Base-by-base conservation (phyloP, 2,329 filamentous ascomycete genomes). In the Apiospora hydei region DNA sequence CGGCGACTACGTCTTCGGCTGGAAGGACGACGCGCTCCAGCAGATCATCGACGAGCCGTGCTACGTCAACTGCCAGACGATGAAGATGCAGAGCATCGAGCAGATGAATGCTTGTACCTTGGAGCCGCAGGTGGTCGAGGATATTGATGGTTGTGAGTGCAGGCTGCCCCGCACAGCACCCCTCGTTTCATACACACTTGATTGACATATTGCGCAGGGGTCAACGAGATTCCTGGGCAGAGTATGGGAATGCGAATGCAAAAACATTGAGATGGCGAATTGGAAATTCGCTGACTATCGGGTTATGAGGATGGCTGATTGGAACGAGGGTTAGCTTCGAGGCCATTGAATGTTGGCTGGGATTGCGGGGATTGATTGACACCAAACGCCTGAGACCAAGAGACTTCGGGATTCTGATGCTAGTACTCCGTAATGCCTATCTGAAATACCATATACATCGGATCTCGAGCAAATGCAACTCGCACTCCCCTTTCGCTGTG, bases 11-110 rank as follows among this genome's bases (percentile, higher is more conserved):
- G 67, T 72, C 41, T 72, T 72, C 51, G 71, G 71, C 13, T 72
- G 71, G 69, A 71, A 72, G 26, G 69, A 38, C 26, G 69, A 71
- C 11, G 69, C 71, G 30, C 71, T 71, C 11, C 71, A 72, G 44
- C 51, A 61, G 6, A 61, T 68, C 66, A 66, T 72, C 16, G 78
- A 80, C 51, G 75, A 76, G 69, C 74, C 77, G 57, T 84, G 83
- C 76, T 79, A 81, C 69, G 75, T 75, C 66, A 77, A 80, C 72
- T 80, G 79, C 72, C 71, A 77, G 21, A 75, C 78, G 24, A 76
- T 80, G 70, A 72, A 77, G 76, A 71, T 77, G 41, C 78, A 80
- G 74, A 79, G 76, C 1, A 76, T 78, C 72, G 74, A 76, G 41
- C 69, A 75, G 24, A 78, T 78, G 61, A 77, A 80, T 66, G 75